These are phyloP conservation scores for Nevesoporus exiguus DNA, from an alignment of 768 basidiomycete species.

Conservation along the genomic window DNA sequence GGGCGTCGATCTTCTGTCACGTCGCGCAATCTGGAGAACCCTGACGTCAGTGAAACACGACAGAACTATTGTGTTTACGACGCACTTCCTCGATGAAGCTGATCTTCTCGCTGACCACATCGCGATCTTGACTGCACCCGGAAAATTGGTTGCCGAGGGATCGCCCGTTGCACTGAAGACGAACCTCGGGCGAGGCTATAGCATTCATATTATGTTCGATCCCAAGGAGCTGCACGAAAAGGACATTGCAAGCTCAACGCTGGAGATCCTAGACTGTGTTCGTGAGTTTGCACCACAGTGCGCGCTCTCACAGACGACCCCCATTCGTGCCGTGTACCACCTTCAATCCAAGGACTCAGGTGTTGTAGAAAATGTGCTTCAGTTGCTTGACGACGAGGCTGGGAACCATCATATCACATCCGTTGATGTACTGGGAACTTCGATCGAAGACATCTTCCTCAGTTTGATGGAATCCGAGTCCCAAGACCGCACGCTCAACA, in stretches of 20 bases:
- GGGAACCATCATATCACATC: conserved; percentile 39
- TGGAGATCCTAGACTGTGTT: conserved; percentile 41
- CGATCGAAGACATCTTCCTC: conserved; percentile 82
- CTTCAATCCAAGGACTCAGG: conserved; percentile 57
- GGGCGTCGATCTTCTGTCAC: conserved; percentile 77
- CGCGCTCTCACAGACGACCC: conserved; percentile 41
- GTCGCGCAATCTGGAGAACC: conserved; percentile 74
- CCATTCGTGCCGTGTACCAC: conserved; percentile 48
- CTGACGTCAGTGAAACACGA: conserved; percentile 64
- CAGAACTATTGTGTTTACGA: conserved; percentile 72
- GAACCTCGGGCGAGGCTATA: conserved; percentile 69
- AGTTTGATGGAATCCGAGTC: conserved; percentile 52
- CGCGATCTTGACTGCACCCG: conserved; percentile 71
- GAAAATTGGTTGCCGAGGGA: conserved; percentile 69
- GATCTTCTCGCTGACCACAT: conserved; percentile 76
- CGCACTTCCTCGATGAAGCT: conserved; percentile 79
- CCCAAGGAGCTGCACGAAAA: conserved; percentile 30
- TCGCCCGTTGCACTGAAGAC: conserved; percentile 74
- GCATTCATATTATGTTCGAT: conserved; percentile 51
- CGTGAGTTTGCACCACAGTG: conserved; percentile 44
- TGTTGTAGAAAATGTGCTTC: conserved; percentile 53
- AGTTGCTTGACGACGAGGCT: conserved; percentile 47
- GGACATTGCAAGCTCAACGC: conserved; percentile 10
- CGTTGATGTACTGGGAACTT: conserved; percentile 68
- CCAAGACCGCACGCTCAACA: conserved; percentile 17